Base-by-base conservation (phyloP, 192 early-diverging fungal genomes). In the Spizellomyces punctatus region DNA sequence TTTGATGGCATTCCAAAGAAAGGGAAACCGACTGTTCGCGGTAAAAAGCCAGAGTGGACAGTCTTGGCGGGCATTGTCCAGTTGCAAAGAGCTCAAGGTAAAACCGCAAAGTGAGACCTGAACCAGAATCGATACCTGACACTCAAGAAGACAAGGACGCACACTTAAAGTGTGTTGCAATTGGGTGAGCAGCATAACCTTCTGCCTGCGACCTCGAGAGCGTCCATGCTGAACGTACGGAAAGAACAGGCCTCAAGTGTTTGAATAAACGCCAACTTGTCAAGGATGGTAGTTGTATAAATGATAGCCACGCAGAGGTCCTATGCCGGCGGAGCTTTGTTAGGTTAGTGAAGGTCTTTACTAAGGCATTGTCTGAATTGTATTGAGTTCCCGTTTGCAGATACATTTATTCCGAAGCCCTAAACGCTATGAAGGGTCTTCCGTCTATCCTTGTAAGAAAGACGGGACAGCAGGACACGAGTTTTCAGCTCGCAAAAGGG, bases 271-370 rank as follows among this genome's bases (percentile, higher is more conserved):
- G 75, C 49, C 86, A 89, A 75, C 79, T 91, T 42, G 78, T 81
- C 65, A 66, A 52, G 1, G 76, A 76, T 42, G 93, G 94, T 36
- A 88, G 89, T 59, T 47, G 84, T 6, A 67, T 97, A 0, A 87
- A 92, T 76, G 95, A 97, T 81, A 85, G 83, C 71, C 95, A 97
- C 78, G 95, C 93, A 3, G 95, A 97, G 78, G 78, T 97, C 0
- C 73, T 97, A n/a, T 90, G 92, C 42, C 86, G 93, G 12, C 84
- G 95, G 58, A 85, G 83, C 22, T 87, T 97, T 64, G 71, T 91
- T 42, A 85, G 82, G 87, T 94, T 86, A 3, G 27, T 36, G 27
- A 36, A 36, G 27, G 27, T 36, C 27, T 36, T 36, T 36, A 36
- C 27, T 36, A 36, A 36, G 27, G 27, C 27, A 36, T 3, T 36